Evolutionary conservation across 2,329 filamentous ascomycete species (phyloP), one percentile per base, ranked within the genome.

Genomic region (Sporothrix mexicana): DNA sequence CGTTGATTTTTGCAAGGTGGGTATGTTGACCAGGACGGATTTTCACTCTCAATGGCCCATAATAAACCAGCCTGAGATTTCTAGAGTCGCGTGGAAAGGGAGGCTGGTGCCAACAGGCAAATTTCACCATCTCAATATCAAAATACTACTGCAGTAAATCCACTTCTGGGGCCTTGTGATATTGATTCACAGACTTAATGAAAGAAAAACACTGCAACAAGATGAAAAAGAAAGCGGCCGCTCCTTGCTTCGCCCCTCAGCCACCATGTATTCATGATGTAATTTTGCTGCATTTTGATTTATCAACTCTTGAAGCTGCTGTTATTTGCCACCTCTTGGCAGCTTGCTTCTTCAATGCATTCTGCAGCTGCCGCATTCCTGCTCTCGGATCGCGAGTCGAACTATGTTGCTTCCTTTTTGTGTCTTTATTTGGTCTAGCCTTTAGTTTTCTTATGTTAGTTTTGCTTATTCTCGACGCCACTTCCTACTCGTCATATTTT

Each of bases 301-400:
- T 23, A 47, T 66, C 61, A 20, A 64, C 61, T 64, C 41, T 25
- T 47, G n/a, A 64, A 47, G 61, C 41, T 8, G 10, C 12, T 64
- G n/a, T 20, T 25, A 25, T 41, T 25, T 43, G 41, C 41, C 61
- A 23, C 41, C 20, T 2, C 13, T 15, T 47, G 41, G 61, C 41
- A 23, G 10, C 10, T 23, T 9, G 10, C 36, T 20, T 43, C 41
- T 20, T 20, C n/a, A 45, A 25, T 66, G 41, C 20, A 45, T 66
- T 23, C 61, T 66, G 61, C 41, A 66, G 61, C 41, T 66, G 61
- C 61, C 41, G 36, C 41, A 45, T 30, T 43, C n/a, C n/a, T 45
- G 41, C 41, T 66, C 25, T 66, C 61, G 61, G 61, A 66, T 47
- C 61, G 17, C 8, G 61, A 45, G 61, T 41, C 61, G 61, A 66